Conservation (phyloP, 306 rosid species). For the Pterocarpus macrocarpus region DNA sequence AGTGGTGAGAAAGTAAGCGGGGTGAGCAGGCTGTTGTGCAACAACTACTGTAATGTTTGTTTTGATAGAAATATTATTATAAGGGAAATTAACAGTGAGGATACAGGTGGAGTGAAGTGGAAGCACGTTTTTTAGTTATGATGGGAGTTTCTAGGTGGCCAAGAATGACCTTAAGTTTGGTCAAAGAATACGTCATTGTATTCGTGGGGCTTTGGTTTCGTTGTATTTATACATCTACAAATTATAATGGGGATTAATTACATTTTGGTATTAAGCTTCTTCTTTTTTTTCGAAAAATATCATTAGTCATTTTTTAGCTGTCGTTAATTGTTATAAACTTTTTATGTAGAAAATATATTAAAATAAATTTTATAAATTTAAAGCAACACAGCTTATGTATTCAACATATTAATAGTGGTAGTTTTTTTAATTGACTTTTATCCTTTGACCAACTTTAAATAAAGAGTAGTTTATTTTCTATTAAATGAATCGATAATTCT, state of each 20-base stretch:
- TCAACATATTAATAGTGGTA: not conserved
- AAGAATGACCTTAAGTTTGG: constrained; percentile 60
- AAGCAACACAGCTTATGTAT: too few species aligned
- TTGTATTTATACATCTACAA: not conserved
- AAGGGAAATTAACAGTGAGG: constrained; percentile 5
- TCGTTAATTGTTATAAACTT: too few species aligned
- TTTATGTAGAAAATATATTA: too few species aligned
- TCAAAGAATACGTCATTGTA: constrained; percentile 40
- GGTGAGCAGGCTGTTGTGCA: constrained; percentile 50
- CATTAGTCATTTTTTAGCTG: not conserved
- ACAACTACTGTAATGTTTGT: not conserved
- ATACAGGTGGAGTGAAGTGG: constrained; percentile 42
- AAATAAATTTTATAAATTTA: too few species aligned
- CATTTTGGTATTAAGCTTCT: not conserved
- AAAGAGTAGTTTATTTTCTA: not conserved
- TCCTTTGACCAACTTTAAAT: not conserved
- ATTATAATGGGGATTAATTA: not conserved
- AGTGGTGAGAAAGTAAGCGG: constrained; percentile 76
- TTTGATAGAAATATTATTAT: not conserved
- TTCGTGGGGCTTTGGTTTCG: not conserved
- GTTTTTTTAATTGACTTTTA: not conserved
- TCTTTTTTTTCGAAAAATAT: not conserved
- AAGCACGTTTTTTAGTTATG: constrained; percentile 47
- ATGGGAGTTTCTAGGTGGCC: constrained; percentile 58
- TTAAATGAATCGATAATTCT: not conserved